These are phyloP conservation scores for Neofusicoccum parvum DNA, from an alignment of 2,329 filamentous ascomycete genomes.

Conservation along the genomic window DNA sequence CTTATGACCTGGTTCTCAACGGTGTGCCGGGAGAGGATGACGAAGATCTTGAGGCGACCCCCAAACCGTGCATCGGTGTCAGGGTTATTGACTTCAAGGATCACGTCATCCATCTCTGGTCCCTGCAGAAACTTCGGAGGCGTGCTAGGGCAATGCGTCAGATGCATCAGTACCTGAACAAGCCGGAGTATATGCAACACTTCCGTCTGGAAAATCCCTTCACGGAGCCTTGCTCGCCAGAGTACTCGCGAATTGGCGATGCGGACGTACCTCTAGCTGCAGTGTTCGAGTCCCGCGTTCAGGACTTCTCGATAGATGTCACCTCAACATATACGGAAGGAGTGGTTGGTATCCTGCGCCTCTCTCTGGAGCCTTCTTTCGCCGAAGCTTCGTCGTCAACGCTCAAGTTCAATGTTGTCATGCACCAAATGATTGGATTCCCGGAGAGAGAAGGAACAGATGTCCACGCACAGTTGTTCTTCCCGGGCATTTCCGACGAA, in stretches of 20 bases:
- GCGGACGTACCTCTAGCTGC: conserved; percentile 88
- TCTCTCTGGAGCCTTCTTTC: conserved; percentile 91
- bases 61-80: conserved; percentile 88
- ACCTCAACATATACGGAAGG: conserved; percentile 90
- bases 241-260: conserved; percentile 90
- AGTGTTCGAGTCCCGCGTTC: conserved; percentile 91
- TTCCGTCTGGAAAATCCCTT: conserved; percentile 93
- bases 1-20: conserved; percentile 94
- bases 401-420: conserved; percentile 96
- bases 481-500: conserved; percentile 83
- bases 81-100: conserved; percentile 90
- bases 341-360: conserved; percentile 84
- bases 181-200: conserved; percentile 91
- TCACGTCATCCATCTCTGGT: conserved; percentile 88
- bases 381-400: conserved; percentile 89
- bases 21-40: conserved; percentile 87
- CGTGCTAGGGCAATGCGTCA: conserved; percentile 91
- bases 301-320: conserved; percentile 90
- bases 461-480: conserved; percentile 95
- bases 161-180: conserved; percentile 94
- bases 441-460: conserved; percentile 93
- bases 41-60: conserved; percentile 73
- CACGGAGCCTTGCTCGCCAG: conserved; percentile 84
- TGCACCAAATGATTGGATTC: conserved; percentile 94
- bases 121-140: conserved; percentile 85